Conservation (phyloP, 495 filamentous ascomycete species). For the Cercophora scortea region DNA sequence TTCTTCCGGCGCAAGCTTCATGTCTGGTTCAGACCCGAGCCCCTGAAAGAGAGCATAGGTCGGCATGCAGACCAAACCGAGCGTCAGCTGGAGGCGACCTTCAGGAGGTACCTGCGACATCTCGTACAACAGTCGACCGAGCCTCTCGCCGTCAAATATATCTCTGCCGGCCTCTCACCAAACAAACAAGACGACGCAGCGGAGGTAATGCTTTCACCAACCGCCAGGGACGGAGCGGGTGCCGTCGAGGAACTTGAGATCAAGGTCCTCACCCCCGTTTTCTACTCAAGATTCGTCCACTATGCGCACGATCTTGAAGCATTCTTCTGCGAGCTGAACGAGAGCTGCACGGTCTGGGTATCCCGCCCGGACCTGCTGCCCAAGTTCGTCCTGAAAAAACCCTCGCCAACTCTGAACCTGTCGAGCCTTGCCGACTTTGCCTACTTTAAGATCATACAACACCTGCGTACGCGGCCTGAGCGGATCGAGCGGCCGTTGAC, state of each 20-base stretch:
- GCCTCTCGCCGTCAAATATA: slow-evolving; percentile 41
- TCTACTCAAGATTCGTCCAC: slow-evolving; percentile 51
- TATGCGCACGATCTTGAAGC: slow-evolving; percentile 44
- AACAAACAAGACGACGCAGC: not conserved
- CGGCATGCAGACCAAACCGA: slow-evolving; percentile 38
- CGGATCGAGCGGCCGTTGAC: slow-evolving; percentile 25
- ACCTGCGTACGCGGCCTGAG: slow-evolving; percentile 27
- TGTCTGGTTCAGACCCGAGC: slow-evolving; percentile 52
- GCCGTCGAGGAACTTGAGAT: slow-evolving; percentile 33
- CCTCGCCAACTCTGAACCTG: slow-evolving; percentile 14
- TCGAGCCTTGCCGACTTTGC: slow-evolving; percentile 22
- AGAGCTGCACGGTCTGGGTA: slow-evolving; percentile 44
- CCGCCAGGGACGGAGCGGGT: slow-evolving; percentile 2
- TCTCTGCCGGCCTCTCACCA: slow-evolving; percentile 35
- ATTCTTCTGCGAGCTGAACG: slow-evolving; percentile 40
- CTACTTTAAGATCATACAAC: slow-evolving; percentile 29
- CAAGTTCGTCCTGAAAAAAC: slow-evolving; percentile 29
- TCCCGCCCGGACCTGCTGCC: slow-evolving; percentile 38
- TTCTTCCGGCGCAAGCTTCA: slow-evolving; percentile 46
- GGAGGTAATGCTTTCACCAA: slow-evolving; percentile 29
- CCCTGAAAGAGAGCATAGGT: slow-evolving; percentile 41
- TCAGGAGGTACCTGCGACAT: slow-evolving; percentile 42
- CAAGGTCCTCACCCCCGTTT: slow-evolving; percentile 48
- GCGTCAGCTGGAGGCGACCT: slow-evolving; percentile 40
- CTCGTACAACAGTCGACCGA: slow-evolving; percentile 33